Conservation (phyloP, 139 green algal species). For the Chlorella sp. region DNA sequence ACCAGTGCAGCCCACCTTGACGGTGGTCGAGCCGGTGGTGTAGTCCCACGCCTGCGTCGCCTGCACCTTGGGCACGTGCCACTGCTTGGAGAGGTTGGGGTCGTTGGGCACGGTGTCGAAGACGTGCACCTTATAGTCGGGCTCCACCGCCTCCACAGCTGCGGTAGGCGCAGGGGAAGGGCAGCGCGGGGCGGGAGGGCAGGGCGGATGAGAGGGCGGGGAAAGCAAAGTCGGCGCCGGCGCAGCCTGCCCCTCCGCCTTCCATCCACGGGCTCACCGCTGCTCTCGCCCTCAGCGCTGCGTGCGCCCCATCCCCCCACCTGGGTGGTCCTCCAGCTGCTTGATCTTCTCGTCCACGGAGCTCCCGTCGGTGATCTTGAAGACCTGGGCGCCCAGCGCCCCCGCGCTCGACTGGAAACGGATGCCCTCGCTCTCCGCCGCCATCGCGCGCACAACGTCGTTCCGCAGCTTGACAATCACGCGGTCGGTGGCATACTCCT, state of each 20-base stretch:
- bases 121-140: slow-evolving; percentile 34
- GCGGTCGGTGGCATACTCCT: slow-evolving; percentile 20
- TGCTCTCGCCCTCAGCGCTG: too few relatives aligned
- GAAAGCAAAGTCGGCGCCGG: not conserved
- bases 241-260: not conserved
- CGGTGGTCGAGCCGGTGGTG: slow-evolving; percentile 11
- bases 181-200: not conserved
- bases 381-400: not conserved
- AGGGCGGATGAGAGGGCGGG: not conserved
- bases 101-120: slow-evolving; percentile 20
- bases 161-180: too few relatives aligned
- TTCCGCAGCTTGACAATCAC: slow-evolving; percentile 19
- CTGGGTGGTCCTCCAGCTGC: slow-evolving; percentile 25
- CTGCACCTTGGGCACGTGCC: slow-evolving; percentile 30
- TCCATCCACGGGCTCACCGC: not conserved
- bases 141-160: slow-evolving; percentile 33
- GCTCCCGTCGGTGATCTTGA: slow-evolving; percentile 31
- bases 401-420: not conserved
- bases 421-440: slow-evolving; percentile 18
- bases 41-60: slow-evolving; percentile 26
- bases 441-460: slow-evolving; percentile 14
- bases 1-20: slow-evolving; percentile 46
- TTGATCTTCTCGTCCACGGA: slow-evolving; percentile 29
- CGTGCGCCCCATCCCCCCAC: not conserved
- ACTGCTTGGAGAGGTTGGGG: slow-evolving; percentile 27